phyloP scores from a whole-genome alignment of 2,329 filamentous ascomycete species.

The Trichoderma endophyticum region DNA sequence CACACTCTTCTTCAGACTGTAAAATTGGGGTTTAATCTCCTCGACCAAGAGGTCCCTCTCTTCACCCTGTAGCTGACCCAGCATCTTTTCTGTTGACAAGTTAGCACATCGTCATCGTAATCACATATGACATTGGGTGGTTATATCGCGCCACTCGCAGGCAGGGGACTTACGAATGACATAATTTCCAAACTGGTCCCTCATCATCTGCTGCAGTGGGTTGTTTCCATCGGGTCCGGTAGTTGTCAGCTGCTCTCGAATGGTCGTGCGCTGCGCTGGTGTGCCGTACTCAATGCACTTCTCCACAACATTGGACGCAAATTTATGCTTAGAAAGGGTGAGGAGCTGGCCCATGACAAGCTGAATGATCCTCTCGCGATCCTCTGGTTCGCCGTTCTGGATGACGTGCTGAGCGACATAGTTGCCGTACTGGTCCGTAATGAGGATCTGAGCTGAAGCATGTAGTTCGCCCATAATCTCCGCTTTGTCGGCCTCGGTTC shows the following conservation, averaged over 20 bases:
- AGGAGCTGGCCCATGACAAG: constrained; percentile 71
- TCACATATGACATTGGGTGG: constrained; percentile 1
- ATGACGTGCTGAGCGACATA: constrained; percentile 96
- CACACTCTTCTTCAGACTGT: constrained; percentile 60
- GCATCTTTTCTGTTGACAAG: constrained; percentile 66
- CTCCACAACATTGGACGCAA: constrained; percentile 95
- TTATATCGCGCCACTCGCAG: constrained; percentile 27
- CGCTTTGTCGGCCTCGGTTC: constrained; percentile 66
- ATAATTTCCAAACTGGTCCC: constrained; percentile 92
- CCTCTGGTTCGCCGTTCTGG: constrained; percentile 67
- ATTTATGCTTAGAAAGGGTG: constrained; percentile 86
- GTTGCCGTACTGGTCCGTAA: constrained; percentile 88
- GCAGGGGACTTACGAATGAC: constrained; percentile 73
- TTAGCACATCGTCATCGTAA: background rate
- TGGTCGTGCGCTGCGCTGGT: constrained; percentile 63
- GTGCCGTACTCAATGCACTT: constrained; percentile 77
- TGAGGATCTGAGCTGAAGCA: constrained; percentile 65
- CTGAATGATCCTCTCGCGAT: constrained; percentile 68
- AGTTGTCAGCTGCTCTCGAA: constrained; percentile 62
- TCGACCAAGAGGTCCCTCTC: constrained; percentile 60
- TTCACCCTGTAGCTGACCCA: constrained; percentile 58
- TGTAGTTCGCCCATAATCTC: constrained; percentile 78
- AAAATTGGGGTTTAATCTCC: constrained; percentile 61
- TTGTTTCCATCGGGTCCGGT: constrained; percentile 62
- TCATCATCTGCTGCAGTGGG: constrained; percentile 74